Evolutionary conservation across 2,329 filamentous ascomycete genomes (phyloP), one percentile per base, ranked within the genome.

Genomic region (Pseudocercospora fuligena): DNA sequence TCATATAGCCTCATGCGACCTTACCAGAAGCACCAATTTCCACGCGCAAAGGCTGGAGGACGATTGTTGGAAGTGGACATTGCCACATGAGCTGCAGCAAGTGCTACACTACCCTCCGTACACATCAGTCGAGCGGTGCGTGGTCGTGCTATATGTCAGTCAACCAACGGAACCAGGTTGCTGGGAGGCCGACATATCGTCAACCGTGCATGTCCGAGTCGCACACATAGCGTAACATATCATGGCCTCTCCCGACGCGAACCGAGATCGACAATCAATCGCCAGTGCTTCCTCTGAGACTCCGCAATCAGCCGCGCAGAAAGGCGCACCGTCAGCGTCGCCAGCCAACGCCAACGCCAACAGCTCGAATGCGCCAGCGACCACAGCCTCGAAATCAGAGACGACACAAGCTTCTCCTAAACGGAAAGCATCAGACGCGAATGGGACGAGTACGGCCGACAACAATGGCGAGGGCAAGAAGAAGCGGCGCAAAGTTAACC

Each of bases 401-500:
- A 33, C 57, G n/a, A 29, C 56, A 19, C 31, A 49, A 25, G 29
- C 47, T 31, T 64, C 65, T 27, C 65, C 65, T 23, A 67, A 64
- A 58, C 65, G 65, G 14, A 67, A 64, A 51, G 61, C 61, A 19
- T 58, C 61, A 7, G 61, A 67, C 16, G 47, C 49, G 0, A 29
- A 47, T 27, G 56, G 31, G 9, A 25, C 56, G 56, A 53, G 63
- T 60, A 27, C 59, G 65, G 59, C 31, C 40, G 61, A 64, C 23
- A 31, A 69, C 16, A 59, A 65, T 56, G 69, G 70, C 60, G 70
- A 73, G 64, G 71, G 70, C 66, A 76, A 76, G 66, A 84, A 83
- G 78, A 85, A 85, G 79, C 79, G 83, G 67, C 79, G 82, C 73
- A 85, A 85, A 75, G 83, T 86, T 77, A 85, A 85, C 75, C 83